Conservation (phyloP, 1,139 yeast genomes). For the Suhomyces panamericanus region DNA sequence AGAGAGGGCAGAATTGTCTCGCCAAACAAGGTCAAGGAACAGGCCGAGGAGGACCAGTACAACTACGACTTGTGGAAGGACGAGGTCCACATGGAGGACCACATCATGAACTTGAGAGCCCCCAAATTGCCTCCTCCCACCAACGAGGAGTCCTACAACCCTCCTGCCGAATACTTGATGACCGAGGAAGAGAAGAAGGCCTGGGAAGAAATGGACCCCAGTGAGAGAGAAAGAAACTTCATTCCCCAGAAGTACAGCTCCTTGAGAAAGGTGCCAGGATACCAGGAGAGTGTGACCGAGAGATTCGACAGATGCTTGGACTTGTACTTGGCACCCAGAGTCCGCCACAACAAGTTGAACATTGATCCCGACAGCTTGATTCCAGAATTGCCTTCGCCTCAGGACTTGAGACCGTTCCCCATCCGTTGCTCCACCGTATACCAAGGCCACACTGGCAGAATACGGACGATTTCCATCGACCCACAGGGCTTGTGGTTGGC, state of each 20-base stretch:
- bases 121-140: conserved; percentile 97
- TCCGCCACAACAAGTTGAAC: conserved; percentile 84
- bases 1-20: conserved; percentile 94
- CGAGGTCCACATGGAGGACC: conserved; percentile 56
- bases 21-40: conserved; percentile 56
- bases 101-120: conserved; percentile 89
- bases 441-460: conserved; percentile 79
- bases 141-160: conserved; percentile 93
- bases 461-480: conserved; percentile 80
- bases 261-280: conserved; percentile 92
- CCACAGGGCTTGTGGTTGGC: conserved; percentile 95
- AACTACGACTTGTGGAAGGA: conserved; percentile 87
- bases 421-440: conserved; percentile 82
- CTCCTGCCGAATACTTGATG: conserved; percentile 91
- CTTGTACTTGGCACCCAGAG: conserved; percentile 93
- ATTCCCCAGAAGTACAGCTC: conserved; percentile 81
- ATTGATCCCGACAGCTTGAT: conserved; percentile 95
- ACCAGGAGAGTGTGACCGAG: conserved; percentile 81
- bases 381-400: conserved; percentile 96
- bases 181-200: conserved; percentile 73
- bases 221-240: conserved; percentile 76
- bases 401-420: conserved; percentile 98
- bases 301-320: conserved; percentile 93
- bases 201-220: conserved; percentile 73
- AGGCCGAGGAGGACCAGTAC: conserved; percentile 49